Base-by-base conservation (phyloP, 176 grass and related monocot genomes). In the Oryza australiensis region DNA sequence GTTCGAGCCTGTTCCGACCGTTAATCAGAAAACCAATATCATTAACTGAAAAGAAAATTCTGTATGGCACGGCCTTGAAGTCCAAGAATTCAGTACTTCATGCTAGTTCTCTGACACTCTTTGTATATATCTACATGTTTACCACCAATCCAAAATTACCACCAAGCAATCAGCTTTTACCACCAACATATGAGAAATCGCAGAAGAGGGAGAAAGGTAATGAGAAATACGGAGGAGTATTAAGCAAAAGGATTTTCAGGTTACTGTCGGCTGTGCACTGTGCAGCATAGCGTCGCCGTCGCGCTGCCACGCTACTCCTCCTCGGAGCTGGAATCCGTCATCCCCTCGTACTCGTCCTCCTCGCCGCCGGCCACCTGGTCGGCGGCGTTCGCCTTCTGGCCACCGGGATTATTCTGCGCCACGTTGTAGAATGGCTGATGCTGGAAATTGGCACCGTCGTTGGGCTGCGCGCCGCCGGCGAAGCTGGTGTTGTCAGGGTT, bases 311-410 rank as follows among this genome's bases (percentile, higher is more conserved):
- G 20, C 82, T 87, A 86, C 76, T 80, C 76, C 10, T 92, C 90
- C 10, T 92, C 90, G 6, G 82, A 89, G 55, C 85, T 90, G 41
- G 85, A 92, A 49, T 86, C 88, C 2, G 88, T 88, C 64, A 84
- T 20, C 30, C 69, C 85, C n/a, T 84, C 81, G 14, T 82, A 77
- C 28, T 95, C 88, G 9, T 51, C 88, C 0, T 86, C 85, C 64
- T 81, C 51, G 12, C 85, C 82, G 46, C 15, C 62, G 16, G 7
- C 51, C 20, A 30, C 20, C 30, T 85, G 77, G 62, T 38, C 68
- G 80, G 0, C 51, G 32, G 59, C 42, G 68, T 6, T 37, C n/a
- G 1, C 33, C 26, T 34, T 30, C 22, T 57, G 75, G 35, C 20
- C 77, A 22, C 53, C 63, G 48, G 37, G 14, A 73, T 82, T 51